phyloP scores from a whole-genome alignment of 2,329 filamentous ascomycete species.

The Leptoxyphium fumago region DNA sequence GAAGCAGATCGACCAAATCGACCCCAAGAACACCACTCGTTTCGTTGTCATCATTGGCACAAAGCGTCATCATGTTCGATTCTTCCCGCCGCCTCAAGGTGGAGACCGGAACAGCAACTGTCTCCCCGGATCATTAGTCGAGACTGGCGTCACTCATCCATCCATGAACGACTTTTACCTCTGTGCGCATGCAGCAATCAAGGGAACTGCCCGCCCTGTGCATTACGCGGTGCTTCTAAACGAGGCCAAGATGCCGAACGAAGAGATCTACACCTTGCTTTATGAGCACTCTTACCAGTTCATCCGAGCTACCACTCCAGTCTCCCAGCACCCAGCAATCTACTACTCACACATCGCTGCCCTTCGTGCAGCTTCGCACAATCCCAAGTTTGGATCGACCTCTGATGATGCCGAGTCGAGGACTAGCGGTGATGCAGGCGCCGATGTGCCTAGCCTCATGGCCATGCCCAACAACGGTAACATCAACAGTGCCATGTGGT shows the following conservation, averaged over 20 bases:
- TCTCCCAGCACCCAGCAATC: slow-evolving; percentile 74
- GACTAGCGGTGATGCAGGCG: slow-evolving; percentile 9
- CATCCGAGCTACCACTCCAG: slow-evolving; percentile 77
- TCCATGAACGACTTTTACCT: slow-evolving; percentile 82
- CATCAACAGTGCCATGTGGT: slow-evolving; percentile 34
- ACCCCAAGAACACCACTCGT: slow-evolving; percentile 37
- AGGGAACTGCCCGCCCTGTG: slow-evolving; percentile 83
- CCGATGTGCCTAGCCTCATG: slow-evolving; percentile 22
- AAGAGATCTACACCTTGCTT: slow-evolving; percentile 70
- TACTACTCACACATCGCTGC: slow-evolving; percentile 93
- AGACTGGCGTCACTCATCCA: slow-evolving; percentile 78
- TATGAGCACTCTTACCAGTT: slow-evolving; percentile 96
- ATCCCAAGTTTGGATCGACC: slow-evolving; percentile 30
- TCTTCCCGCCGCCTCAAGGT: slow-evolving; percentile 57
- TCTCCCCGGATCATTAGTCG: slow-evolving; percentile 73
- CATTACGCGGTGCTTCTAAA: slow-evolving; percentile 75
- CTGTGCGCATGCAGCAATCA: slow-evolving; percentile 62
- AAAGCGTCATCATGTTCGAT: slow-evolving; percentile 87
- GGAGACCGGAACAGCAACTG: slow-evolving; percentile 69
- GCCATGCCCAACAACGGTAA: slow-evolving; percentile 24
- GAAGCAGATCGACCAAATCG: slow-evolving; percentile 22
- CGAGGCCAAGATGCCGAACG: slow-evolving; percentile 52
- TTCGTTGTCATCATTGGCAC: slow-evolving; percentile 79
- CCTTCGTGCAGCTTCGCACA: slow-evolving; percentile 63
- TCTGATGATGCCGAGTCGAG: slow-evolving; percentile 8